Conservation (phyloP, 371 early-diverging fungal genomes). For the Choanephora cucurbitarum region DNA sequence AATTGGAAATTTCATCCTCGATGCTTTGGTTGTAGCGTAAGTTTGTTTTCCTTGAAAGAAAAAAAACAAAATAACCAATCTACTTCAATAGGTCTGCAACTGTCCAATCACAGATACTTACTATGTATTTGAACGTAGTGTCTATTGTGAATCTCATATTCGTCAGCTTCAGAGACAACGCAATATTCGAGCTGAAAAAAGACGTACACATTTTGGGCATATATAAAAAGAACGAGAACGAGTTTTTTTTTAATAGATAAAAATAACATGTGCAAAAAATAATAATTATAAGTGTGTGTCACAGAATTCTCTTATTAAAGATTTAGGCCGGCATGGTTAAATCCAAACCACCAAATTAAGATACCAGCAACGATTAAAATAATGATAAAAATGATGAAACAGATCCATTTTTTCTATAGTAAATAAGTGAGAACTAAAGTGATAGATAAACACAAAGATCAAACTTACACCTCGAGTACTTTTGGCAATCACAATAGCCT, state of each 20-base stretch:
- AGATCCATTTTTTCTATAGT: slow-evolving; percentile 63
- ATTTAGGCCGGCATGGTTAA: slow-evolving; percentile 30
- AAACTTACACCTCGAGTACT: slow-evolving; percentile 65
- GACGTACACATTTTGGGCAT: slow-evolving; percentile 64
- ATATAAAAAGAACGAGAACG: slow-evolving; percentile 19
- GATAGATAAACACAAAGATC: background rate
- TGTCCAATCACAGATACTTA: slow-evolving; percentile 76
- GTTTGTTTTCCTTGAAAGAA: slow-evolving; percentile 1
- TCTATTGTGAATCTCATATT: slow-evolving; percentile 83
- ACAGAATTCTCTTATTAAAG: background rate
- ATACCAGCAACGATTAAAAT: slow-evolving; percentile 47
- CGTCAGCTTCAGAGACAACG: slow-evolving; percentile 62
- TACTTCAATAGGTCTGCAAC: slow-evolving; percentile 54
- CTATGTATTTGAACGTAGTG: slow-evolving; percentile 73
- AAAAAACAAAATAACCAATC: slow-evolving; percentile 47
- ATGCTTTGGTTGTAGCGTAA: slow-evolving; percentile 49
- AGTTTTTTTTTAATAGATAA: background rate
- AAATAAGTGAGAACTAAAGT: background rate
- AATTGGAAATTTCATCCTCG: slow-evolving; percentile 54
- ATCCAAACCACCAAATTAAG: slow-evolving; percentile 50
- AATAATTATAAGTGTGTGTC: background rate
- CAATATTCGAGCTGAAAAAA: slow-evolving; percentile 68
- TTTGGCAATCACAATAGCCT: slow-evolving; percentile 70
- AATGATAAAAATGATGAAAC: slow-evolving; percentile 52
- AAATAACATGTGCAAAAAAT: background rate